phyloP scores from a whole-genome alignment of 2,329 filamentous ascomycete species.

The Exophiala xenobiotica region DNA sequence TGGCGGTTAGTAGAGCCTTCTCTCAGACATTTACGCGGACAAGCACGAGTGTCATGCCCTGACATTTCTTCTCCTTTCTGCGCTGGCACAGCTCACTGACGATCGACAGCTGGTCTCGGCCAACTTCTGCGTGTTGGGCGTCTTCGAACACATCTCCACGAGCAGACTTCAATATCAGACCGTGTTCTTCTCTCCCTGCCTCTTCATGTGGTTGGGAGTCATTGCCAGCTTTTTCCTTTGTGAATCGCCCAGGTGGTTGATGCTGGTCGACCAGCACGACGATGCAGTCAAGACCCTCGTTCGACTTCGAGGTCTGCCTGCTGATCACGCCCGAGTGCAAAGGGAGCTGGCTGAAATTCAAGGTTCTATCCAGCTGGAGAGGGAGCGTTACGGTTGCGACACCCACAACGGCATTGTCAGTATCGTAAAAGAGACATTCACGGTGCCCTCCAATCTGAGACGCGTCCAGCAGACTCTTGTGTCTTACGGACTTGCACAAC shows the following conservation, averaged over 20 bases:
- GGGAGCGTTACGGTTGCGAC: conserved; percentile 8
- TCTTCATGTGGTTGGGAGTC: conserved; percentile 35
- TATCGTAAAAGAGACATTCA: conserved; percentile 40
- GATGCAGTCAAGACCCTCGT: conserved; percentile 33
- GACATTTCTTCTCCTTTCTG: too few relatives aligned
- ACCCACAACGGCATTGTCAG: conserved; percentile 24
- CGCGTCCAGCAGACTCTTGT: conserved; percentile 42
- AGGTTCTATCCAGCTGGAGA: conserved; percentile 27
- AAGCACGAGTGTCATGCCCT: background rate
- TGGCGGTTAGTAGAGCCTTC: conserved; percentile 22
- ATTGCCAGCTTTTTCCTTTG: conserved; percentile 34
- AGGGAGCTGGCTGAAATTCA: conserved; percentile 35
- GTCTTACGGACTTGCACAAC: conserved; percentile 44
- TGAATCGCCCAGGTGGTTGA: conserved; percentile 41
- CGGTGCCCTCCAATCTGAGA: conserved; percentile 40
- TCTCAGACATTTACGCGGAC: too few relatives aligned
- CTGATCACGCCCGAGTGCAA: conserved; percentile 33
- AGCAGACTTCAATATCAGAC: conserved; percentile 38
- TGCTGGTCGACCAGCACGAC: conserved; percentile 32
- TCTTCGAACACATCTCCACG: conserved; percentile 34
- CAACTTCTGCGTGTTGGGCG: conserved; percentile 39
- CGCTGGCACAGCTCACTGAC: too few relatives aligned
- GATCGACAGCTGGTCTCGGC: conserved; percentile 31
- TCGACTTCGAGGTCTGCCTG: conserved; percentile 35
- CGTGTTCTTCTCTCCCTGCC: conserved; percentile 34